phyloP scores from a whole-genome alignment of 306 rosid species.

The Astragalus glycyphyllos region DNA sequence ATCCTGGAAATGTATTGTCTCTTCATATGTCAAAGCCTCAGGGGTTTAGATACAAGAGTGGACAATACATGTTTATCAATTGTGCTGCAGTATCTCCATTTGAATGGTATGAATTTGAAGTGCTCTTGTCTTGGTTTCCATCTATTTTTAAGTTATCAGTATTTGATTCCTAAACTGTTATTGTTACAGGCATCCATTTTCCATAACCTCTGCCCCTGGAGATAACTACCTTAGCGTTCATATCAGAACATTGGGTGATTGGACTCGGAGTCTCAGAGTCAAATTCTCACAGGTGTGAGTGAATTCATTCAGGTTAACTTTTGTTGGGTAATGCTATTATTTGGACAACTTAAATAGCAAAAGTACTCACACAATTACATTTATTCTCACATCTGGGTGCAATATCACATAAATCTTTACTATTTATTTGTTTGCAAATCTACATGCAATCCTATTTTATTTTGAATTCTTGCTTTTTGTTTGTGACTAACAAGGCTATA shows the following conservation, averaged over 20 bases:
- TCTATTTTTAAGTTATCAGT: not conserved
- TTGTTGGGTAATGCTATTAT: constrained; percentile 26
- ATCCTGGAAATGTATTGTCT: constrained; percentile 70
- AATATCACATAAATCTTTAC: not conserved
- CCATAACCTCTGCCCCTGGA: constrained; percentile 75
- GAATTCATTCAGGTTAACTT: constrained; percentile 38
- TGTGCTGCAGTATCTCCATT: constrained; percentile 68
- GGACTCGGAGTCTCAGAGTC: constrained; percentile 61
- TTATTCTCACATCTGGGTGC: constrained; percentile 2
- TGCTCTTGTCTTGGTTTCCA: not conserved
- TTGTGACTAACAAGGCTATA: constrained; percentile 18
- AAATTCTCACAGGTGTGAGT: constrained; percentile 66
- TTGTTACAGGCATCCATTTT: constrained; percentile 71
- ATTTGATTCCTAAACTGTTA: not conserved
- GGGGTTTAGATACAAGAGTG: constrained; percentile 63
- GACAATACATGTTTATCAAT: constrained; percentile 70
- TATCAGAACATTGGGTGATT: constrained; percentile 66
- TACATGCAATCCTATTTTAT: not conserved
- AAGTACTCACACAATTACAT: constrained; percentile 9
- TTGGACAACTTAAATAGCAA: not conserved
- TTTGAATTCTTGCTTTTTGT: not conserved
- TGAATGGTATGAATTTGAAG: constrained; percentile 58
- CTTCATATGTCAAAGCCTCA: constrained; percentile 73
- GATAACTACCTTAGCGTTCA: constrained; percentile 70
- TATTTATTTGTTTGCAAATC: not conserved